Percentiles rank a stretch among this genome's conserved stretches.
These are phyloP conservation scores for Coemansia sp. DNA, from an alignment of 192 early-diverging fungal species.

Conservation along the genomic window DNA sequence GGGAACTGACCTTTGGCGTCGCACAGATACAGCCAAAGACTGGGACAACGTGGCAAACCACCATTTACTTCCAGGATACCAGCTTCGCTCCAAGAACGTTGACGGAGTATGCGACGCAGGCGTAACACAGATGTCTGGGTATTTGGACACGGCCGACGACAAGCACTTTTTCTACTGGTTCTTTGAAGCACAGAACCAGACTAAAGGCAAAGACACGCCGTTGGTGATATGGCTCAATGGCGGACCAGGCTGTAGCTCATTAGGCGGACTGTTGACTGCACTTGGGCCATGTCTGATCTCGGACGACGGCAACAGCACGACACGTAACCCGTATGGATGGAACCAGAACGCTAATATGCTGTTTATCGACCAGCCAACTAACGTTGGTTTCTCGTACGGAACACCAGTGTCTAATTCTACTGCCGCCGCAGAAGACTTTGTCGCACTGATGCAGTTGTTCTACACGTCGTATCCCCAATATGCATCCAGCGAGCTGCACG, in stretches of 20 bases:
- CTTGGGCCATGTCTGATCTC: constrained; percentile 81
- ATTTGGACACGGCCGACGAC: constrained; percentile 59
- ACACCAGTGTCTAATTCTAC: constrained; percentile 60
- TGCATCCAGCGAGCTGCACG: constrained; percentile 66
- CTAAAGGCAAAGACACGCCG: constrained; percentile 56
- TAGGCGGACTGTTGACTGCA: constrained; percentile 70
- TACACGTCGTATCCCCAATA: constrained; percentile 77
- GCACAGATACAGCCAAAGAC: background rate
- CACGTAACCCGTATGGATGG: constrained; percentile 77
- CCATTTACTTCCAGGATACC: background rate
- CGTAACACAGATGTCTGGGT: constrained; percentile 82
- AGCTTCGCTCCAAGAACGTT: constrained; percentile 29
- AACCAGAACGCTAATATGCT: constrained; percentile 80
- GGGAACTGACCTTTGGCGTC: background rate
- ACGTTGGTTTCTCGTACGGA: constrained; percentile 87
- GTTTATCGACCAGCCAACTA: constrained; percentile 82
- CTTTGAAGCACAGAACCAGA: constrained; percentile 79
- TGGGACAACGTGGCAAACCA: background rate
- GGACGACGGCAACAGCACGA: constrained; percentile 62
- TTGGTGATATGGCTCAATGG: constrained; percentile 74
- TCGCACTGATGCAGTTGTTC: constrained; percentile 86
- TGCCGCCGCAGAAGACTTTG: constrained; percentile 76
- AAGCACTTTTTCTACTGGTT: constrained; percentile 94
- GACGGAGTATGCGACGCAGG: constrained; percentile 69
- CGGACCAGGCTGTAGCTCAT: constrained; percentile 76